Percentiles rank a stretch among this genome's conserved stretches.
Conservation (phyloP, 768 basidiomycete species). For the Rhodotorula sphaerocarpa region DNA sequence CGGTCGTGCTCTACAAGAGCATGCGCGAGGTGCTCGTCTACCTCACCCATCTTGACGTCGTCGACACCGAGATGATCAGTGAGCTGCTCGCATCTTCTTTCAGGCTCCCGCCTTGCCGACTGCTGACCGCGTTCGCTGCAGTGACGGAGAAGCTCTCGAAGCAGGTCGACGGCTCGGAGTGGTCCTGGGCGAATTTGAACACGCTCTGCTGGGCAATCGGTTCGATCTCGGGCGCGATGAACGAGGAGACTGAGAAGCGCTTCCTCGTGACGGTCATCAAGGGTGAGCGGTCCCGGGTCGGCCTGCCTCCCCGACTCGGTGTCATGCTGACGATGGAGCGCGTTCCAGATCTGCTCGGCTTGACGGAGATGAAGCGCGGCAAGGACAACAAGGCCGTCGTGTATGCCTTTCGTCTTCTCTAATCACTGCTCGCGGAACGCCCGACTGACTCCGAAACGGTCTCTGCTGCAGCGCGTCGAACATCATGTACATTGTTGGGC, state of each 20-base stretch:
- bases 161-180: conserved; percentile 75
- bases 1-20: conserved; percentile 95
- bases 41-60: conserved; percentile 90
- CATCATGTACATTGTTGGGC: conserved; percentile 85
- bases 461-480: conserved; percentile 44
- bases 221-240: conserved; percentile 98
- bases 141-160: conserved; percentile 92
- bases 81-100: neutral
- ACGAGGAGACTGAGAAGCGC: conserved; percentile 97
- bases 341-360: conserved; percentile 67
- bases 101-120: neutral
- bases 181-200: conserved; percentile 99
- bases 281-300: conserved; percentile 5
- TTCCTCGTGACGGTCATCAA: conserved; percentile 99
- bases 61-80: conserved; percentile 84
- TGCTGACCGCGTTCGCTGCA: conserved; percentile 28
- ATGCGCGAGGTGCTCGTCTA: conserved; percentile 98
- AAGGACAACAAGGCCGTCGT: conserved; percentile 99
- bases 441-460: too few relatives aligned
- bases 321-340: neutral
- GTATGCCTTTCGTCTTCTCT: conserved; percentile 3
- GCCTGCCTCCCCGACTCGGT: neutral
- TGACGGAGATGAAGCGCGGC: conserved; percentile 96
- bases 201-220: conserved; percentile 99
- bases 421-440: neutral